These are phyloP conservation scores for Stagonosporopsis rhizophila DNA, from an alignment of 2,329 filamentous ascomycete species.

Conservation along the genomic window DNA sequence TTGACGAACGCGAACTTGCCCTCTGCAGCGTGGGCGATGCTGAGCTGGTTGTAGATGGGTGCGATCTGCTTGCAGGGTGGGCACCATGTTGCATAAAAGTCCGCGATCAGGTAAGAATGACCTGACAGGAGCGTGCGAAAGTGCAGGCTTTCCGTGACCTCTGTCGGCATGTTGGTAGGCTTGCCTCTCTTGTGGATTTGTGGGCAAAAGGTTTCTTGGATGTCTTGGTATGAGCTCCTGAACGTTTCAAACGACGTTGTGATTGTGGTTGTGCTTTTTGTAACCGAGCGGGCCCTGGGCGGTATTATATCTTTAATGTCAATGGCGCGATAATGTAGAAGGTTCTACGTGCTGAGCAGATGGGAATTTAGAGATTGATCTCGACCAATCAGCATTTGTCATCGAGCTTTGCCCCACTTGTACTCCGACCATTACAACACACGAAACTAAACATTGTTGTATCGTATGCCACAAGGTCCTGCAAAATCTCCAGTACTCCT, in stretches of 20 bases:
- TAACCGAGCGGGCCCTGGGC: background rate
- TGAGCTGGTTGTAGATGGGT: slow-evolving; percentile 60
- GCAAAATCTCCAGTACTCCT: slow-evolving; percentile 4
- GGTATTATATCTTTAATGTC: background rate
- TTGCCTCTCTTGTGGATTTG: background rate
- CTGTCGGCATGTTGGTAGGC: slow-evolving; percentile 36
- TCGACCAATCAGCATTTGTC: slow-evolving; percentile 31
- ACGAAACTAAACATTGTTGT: background rate
- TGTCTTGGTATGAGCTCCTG: background rate
- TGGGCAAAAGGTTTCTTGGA: background rate
- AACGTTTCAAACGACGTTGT: background rate
- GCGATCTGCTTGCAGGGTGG: slow-evolving; percentile 64
- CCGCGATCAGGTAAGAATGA: slow-evolving; percentile 54
- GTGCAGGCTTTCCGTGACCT: slow-evolving; percentile 43
- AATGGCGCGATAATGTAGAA: slow-evolving; percentile 15
- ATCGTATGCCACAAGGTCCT: slow-evolving; percentile 7
- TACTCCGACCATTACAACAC: background rate
- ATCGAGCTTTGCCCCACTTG: slow-evolving; percentile 14
- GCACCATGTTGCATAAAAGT: slow-evolving; percentile 64
- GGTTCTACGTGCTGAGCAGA: slow-evolving; percentile 13
- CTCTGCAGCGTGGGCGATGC: slow-evolving; percentile 54
- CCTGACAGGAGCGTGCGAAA: slow-evolving; percentile 45
- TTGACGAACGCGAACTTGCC: slow-evolving; percentile 60
- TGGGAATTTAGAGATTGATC: background rate
- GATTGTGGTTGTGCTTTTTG: background rate